Conservation (phyloP, 805 yeast genomes). For the Yarrowia sp. region DNA sequence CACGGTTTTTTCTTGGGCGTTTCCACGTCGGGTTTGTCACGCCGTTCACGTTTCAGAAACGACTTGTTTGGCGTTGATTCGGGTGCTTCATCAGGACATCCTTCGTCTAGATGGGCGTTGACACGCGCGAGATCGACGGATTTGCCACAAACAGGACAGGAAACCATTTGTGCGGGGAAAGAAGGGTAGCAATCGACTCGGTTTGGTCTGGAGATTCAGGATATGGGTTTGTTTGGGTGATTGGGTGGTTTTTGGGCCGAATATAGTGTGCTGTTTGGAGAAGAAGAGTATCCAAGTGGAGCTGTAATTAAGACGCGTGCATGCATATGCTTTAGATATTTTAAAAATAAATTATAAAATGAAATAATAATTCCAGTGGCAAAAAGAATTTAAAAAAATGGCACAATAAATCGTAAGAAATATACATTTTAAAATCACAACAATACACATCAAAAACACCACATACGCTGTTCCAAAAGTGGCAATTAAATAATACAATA, state of each 20-base stretch:
- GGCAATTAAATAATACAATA: conserved; percentile 9
- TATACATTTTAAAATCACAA: no score
- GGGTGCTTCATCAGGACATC: conserved; percentile 34
- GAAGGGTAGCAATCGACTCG: background rate
- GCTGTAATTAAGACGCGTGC: background rate
- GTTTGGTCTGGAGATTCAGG: background rate
- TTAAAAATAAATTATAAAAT: no score
- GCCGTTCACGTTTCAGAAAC: conserved; percentile 19
- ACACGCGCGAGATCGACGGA: conserved; percentile 33
- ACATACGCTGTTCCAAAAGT: background rate
- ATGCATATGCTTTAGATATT: no score
- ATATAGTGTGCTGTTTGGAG: background rate
- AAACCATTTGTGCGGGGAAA: conserved; percentile 26
- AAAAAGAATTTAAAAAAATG: no score
- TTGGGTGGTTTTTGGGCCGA: background rate
- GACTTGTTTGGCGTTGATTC: background rate
- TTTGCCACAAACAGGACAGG: conserved; percentile 36
- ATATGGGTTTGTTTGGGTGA: background rate
- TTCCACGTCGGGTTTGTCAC: background rate
- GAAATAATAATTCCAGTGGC: background rate
- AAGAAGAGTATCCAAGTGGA: background rate
- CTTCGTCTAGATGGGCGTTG: conserved; percentile 38
- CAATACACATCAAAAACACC: no score
- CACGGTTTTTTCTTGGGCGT: conserved; percentile 17
- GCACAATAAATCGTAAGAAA: no score